Base-by-base conservation (phyloP, 306 rosid genomes). In the Gastrolobium villosum region DNA sequence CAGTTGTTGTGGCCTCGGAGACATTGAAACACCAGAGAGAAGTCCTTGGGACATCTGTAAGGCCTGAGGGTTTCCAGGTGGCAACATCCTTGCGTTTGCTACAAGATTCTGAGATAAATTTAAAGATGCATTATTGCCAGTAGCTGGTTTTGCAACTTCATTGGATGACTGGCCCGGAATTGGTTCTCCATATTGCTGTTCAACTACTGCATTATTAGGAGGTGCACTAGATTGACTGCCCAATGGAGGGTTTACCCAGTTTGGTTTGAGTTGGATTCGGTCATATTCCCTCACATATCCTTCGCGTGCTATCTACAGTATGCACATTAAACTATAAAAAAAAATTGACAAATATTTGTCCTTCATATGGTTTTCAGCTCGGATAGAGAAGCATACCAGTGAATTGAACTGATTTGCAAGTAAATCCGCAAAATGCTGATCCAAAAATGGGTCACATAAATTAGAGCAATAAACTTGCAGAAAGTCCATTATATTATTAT, bases 371-470 rank as follows among this genome's bases (percentile, higher is more conserved):
- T n/a, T 41, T 70, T 67, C 53, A 45, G 53, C 30, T 52, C 59
- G 40, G 66, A 34, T 5, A 59, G 46, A 14, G 82, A 75, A 78
- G 79, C 94, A 71, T 88, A 96, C 99, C 98, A 77, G 87, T 20
- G 84, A 68, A 75, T 60, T 54, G 83, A 96, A 89, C 86, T 96
- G 98, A 10, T 79, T 66, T 0, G 89, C 94, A 63, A 93, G 97
- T 87, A 91, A 86, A 84, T 96, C 99, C 41, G 97, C 98, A 65
- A 53, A 85, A 80, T 88, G 93, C 99, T 96, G 98, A 62, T 53
- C 60, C 92, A 90, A 56, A 78, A 79, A 82, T 67, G 66, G 61
- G 9, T 59, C 9, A 65, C 14, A 66, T 10, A 84, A 49, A 86
- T 83, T 81, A 86, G 88, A 44, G 45, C 26, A 79, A 81, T 64